phyloP scores from a whole-genome alignment of 257 asterid genomes.

The Anisodus acutangulus region DNA sequence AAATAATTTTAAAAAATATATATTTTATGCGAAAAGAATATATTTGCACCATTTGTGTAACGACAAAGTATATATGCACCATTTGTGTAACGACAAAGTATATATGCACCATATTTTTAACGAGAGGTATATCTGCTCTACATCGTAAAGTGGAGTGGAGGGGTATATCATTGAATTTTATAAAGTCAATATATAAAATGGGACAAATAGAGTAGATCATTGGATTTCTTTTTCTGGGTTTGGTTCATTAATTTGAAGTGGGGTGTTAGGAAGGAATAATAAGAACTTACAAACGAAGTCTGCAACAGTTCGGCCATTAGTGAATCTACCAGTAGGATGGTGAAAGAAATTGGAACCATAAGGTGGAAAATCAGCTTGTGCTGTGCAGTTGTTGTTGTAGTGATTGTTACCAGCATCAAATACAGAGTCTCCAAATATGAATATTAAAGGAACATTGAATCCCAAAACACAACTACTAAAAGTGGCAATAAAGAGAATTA shows the following conservation, averaged over 20 bases:
- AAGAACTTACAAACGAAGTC: constrained; percentile 62
- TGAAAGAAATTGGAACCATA: constrained; percentile 74
- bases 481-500: constrained; percentile 23
- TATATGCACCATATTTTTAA: no score
- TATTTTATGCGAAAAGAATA: no score
- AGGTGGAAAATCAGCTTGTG: constrained; percentile 84
- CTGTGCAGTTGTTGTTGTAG: constrained; percentile 51
- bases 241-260: not conserved
- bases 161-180: no score
- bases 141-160: no score
- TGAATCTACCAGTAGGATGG: constrained; percentile 81
- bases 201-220: no score
- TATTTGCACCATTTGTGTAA: no score
- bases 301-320: constrained; percentile 70
- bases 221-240: no score
- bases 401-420: constrained; percentile 81
- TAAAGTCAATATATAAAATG: not conserved
- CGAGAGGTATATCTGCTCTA: no score
- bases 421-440: constrained; percentile 71
- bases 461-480: constrained; percentile 31
- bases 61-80: no score
- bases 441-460: constrained; percentile 50
- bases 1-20: no score
- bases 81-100: no score
- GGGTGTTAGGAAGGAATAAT: not conserved